Base-by-base conservation (phyloP, 257 asterid species). In the Jacaranda mimosifolia region DNA sequence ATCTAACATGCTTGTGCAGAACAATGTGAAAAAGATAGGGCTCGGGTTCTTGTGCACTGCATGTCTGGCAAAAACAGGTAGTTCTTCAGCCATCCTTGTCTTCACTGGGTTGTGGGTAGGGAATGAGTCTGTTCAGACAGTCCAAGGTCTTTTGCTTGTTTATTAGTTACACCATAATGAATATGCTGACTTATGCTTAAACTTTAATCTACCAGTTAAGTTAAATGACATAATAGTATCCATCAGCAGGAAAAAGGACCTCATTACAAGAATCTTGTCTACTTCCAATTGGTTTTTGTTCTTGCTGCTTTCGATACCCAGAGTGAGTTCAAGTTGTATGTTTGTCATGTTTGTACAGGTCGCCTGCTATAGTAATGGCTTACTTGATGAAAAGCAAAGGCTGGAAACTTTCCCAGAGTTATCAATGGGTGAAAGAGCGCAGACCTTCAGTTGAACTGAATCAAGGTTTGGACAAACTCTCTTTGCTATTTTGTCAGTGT, bases 41-140 rank as follows among this genome's bases (percentile, higher is more conserved):
- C 94, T 60, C 93, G 97, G 86, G 98, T 94, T 82, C 98, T 94
- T 80, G 99, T 94, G 57, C 99, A 94, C 65, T 94, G 99, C 86
- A 94, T 94, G 99, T 89, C 95, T 2, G 99, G 99, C 55, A 95
- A 87, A 85, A 93, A 82, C 91, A 92, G 97, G 99, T 86, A 78
- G 79, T 40, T 40, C 45, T 40, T 40, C 45, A 40, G 45, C 8
- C 45, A 40, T 40, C 45, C 45, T 40, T 74, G 39, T 19, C n/a
- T 68, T 68, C 46, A 42, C 8, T 4, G 46, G 46, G 46, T 26
- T 42, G 9, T 8, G 9, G 46, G 9, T 42, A 42, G 46, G 46
- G 46, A 42, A 42, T 42, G 6, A 42, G 46, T 42, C 46, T 8
- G 46, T 42, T 46, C 11, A 46, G 52, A 46, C 6, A 7, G 52